These are phyloP conservation scores for Eutrema heterophyllum DNA, from an alignment of 345 rosid species.

Conservation along the genomic window DNA sequence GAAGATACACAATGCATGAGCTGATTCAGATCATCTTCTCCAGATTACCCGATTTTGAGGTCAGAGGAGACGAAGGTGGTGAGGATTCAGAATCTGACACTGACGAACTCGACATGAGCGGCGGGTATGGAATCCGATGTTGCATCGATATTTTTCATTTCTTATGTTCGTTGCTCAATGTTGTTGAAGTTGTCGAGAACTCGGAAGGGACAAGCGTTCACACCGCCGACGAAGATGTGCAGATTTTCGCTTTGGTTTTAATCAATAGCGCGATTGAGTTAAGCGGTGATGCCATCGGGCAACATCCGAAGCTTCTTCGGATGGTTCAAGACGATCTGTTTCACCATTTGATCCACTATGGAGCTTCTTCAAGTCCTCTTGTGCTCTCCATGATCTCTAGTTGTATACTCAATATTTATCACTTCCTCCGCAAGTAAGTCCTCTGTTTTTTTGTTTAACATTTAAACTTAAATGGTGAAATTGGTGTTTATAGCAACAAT, in stretches of 20 bases:
- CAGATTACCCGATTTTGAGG: constrained; percentile 60
- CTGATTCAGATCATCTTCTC: constrained; percentile 71
- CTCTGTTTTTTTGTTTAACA: background rate
- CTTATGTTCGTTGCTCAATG: constrained; percentile 72
- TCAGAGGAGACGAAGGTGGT: constrained; percentile 33
- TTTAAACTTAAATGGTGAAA: no score
- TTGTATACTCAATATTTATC: constrained; percentile 74
- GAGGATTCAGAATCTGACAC: constrained; percentile 64
- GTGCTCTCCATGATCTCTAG: constrained; percentile 87
- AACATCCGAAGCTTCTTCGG: constrained; percentile 65
- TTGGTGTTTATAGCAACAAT: background rate
- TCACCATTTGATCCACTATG: constrained; percentile 84
- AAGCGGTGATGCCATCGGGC: constrained; percentile 73
- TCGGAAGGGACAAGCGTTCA: constrained; percentile 48
- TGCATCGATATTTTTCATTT: constrained; percentile 83
- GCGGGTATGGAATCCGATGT: constrained; percentile 64
- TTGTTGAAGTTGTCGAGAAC: constrained; percentile 57
- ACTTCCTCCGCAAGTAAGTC: constrained; percentile 71
- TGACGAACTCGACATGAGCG: constrained; percentile 44
- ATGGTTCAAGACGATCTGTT: constrained; percentile 84
- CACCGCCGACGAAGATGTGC: constrained; percentile 68
- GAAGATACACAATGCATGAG: constrained; percentile 80
- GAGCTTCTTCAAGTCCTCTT: constrained; percentile 66
- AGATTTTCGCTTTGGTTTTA: constrained; percentile 47
- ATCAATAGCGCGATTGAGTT: constrained; percentile 72